phyloP scores from a whole-genome alignment of 2,329 filamentous ascomycete genomes.

The Aspergillus sp. region DNA sequence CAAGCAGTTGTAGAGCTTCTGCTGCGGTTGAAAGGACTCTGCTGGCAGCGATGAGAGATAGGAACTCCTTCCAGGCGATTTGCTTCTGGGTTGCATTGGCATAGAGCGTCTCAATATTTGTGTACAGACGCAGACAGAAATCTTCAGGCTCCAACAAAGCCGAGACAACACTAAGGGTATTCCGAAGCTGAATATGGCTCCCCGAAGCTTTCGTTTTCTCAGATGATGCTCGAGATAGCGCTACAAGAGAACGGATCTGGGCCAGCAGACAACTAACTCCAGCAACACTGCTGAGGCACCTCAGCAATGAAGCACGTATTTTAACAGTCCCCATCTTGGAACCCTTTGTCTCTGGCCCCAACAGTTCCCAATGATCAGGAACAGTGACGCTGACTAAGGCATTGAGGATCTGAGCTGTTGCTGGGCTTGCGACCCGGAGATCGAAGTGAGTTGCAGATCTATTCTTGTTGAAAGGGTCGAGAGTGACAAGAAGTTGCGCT shows the following conservation, averaged over 20 bases:
- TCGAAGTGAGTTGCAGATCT: constrained; percentile 45
- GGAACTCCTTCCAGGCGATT: constrained; percentile 63
- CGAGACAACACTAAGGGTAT: constrained; percentile 37
- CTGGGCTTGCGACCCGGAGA: constrained; percentile 63
- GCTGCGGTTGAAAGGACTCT: constrained; percentile 58
- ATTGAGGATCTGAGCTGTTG: constrained; percentile 72
- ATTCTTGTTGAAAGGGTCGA: constrained; percentile 35
- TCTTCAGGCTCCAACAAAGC: constrained; percentile 44
- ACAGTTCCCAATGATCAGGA: constrained; percentile 75
- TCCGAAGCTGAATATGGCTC: constrained; percentile 31
- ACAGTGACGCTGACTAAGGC: constrained; percentile 70
- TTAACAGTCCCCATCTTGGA: constrained; percentile 17
- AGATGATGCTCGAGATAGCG: constrained; percentile 21
- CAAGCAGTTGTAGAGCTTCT: constrained; percentile 49
- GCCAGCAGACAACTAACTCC: constrained; percentile 75
- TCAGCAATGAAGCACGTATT: constrained; percentile 51
- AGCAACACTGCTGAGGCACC: constrained; percentile 68
- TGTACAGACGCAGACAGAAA: constrained; percentile 45
- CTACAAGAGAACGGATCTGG: constrained; percentile 63
- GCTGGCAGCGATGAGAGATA: constrained; percentile 59
- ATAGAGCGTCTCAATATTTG: constrained; percentile 42
- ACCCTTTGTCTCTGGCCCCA: constrained; percentile 40
- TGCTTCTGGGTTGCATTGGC: constrained; percentile 46
- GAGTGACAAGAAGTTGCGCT: constrained; percentile 25
- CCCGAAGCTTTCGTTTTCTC: constrained; percentile 34